These are phyloP conservation scores for Phytophthora fragariae DNA, from an alignment of 352 stramenopile genomes.

Conservation along the genomic window DNA sequence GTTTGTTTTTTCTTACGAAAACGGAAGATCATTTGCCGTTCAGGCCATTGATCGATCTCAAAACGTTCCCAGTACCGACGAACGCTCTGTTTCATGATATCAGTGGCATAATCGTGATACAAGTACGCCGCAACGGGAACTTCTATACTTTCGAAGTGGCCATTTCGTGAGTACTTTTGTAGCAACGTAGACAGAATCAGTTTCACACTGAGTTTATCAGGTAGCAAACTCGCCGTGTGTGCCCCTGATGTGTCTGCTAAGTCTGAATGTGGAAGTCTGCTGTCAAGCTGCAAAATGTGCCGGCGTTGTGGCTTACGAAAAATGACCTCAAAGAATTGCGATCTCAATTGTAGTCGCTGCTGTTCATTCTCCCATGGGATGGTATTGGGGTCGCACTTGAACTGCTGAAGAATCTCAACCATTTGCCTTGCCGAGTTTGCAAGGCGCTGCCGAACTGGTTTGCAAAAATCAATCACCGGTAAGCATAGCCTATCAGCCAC, in stretches of 20 bases:
- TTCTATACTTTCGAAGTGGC: slow-evolving; percentile 75
- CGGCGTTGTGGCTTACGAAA: slow-evolving; percentile 64
- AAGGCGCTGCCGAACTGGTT: slow-evolving; percentile 70
- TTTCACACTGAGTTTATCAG: slow-evolving; percentile 55
- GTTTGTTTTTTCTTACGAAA: slow-evolving; percentile 66
- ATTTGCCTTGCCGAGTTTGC: slow-evolving; percentile 78
- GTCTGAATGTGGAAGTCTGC: slow-evolving; percentile 17
- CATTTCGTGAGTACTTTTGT: slow-evolving; percentile 84
- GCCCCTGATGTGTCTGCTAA: background rate
- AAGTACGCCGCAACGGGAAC: slow-evolving; percentile 52
- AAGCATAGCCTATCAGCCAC: background rate
- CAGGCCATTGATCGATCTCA: slow-evolving; percentile 60
- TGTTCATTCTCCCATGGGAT: slow-evolving; percentile 65
- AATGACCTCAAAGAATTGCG: slow-evolving; percentile 66
- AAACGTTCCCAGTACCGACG: slow-evolving; percentile 46
- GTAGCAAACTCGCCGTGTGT: slow-evolving; percentile 17
- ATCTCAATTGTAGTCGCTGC: slow-evolving; percentile 57
- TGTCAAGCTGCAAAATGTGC: slow-evolving; percentile 31
- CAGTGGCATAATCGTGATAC: slow-evolving; percentile 63
- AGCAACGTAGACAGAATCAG: slow-evolving; percentile 66
- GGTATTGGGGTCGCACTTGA: slow-evolving; percentile 55
- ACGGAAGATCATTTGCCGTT: slow-evolving; percentile 65
- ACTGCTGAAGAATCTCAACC: slow-evolving; percentile 68
- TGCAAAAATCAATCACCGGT: background rate
- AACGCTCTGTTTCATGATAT: slow-evolving; percentile 60